Evolutionary conservation across 148 eudicot genomes (phyloP), one percentile per base, ranked within the genome.

Genomic region (Hydrangea macrophylla): DNA sequence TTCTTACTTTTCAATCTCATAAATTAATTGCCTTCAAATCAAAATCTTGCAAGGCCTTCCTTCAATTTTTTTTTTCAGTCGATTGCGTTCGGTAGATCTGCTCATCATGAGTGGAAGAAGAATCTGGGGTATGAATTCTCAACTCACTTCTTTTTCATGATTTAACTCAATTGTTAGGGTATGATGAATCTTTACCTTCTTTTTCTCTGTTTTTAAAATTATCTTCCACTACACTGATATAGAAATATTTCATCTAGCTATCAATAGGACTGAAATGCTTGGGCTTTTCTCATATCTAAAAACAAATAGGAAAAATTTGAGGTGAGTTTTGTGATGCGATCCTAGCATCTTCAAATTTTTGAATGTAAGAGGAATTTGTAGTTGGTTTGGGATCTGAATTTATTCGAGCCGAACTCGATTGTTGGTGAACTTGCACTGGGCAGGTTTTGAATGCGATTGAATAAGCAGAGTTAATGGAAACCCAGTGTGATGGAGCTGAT

Each of bases 51-150:
- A 10, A 63, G 9, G 22, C 8, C 40, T 40, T 2, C 35, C 54
- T 63, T 63, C 33, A 25, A 42, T 42, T 42, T 44, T 55, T 45
- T 30, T 24, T 37, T 11, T n/a, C n/a, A n/a, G n/a, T 64, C n/a
- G 66, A 26, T 62, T 62, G 30, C 12, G n/a, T 62, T 62, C 28
- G 9, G 15, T 37, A 37, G 20, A 64, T 45, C 37, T 32, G 39
- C 25, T 50, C 26, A 64, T 48, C 17, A 48, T 64, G 73, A 50
- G 53, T 20, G 60, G 36, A 51, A 59, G 18, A 24, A 10, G 65
- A 44, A 25, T 17, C 39, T 35, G 20, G 51, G 57, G 25, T 51
- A 33, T 39, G 67, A 61, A 11, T 33, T 15, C 44, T 1, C 36
- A 45, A 18, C 51, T 36, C 22, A n/a, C 15, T 70, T 30, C 31